Evolutionary conservation across 306 rosid species (phyloP), one percentile per base, ranked within the genome.

Genomic region (Coriaria nepalensis): DNA sequence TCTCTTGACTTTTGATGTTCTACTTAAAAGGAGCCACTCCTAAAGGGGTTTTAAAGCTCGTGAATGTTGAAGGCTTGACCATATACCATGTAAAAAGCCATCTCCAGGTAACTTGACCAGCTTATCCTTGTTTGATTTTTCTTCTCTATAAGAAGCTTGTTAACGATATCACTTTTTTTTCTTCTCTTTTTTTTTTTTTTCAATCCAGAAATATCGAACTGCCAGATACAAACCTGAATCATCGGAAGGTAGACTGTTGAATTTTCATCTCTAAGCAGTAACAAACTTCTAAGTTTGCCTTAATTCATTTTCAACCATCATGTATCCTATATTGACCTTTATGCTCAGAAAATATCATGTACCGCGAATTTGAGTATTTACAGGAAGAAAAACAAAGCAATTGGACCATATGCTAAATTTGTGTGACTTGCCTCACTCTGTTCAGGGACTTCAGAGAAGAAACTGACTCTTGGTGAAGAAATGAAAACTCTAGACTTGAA

Each of bases 21-120:
- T 56, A 61, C 66, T 62, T 13, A 49, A 51, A 88, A 88, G 94
- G 77, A 72, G 97, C 97, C 62, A 84, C 97, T 43, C 97, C 97
- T 2, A 88, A 88, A 75, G 97, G 95, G 55, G 86, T 88, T 57
- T 61, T 78, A 74, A 84, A 71, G 60, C 68, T 66, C 45, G 81
- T 88, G 97, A 88, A 81, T 60, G 90, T 78, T 49, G 84, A 82
- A 13, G 75, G 86, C 65, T 83, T 88, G 67, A 88, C 97, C 43
- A 88, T 88, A 49, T 88, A 88, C 75, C 97, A 88, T 61, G 93
- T 88, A 14, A 88, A 88, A 78, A 88, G 97, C 66, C 97, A 88
- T 74, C 74, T 88, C 13, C 97, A 88, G 82, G 97, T 84, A 65
- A 49, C 39, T 33, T 8, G 50, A 60, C 47, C 52, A 47, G 36